These are phyloP conservation scores for Talaromyces sp. DNA, from an alignment of 2,329 filamentous ascomycete species.

Conservation along the genomic window DNA sequence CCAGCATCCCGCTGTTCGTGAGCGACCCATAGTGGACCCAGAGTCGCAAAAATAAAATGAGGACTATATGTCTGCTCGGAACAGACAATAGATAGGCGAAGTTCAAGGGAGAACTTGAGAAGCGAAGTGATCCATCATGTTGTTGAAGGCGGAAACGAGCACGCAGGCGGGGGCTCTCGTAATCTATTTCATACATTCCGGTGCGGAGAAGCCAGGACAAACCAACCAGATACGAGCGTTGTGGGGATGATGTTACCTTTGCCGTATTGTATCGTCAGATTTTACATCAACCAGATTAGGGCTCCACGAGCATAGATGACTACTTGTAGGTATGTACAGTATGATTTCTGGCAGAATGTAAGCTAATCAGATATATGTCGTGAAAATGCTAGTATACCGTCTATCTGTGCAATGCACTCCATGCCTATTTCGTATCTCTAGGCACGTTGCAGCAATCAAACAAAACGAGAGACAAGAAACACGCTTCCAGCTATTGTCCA, in stretches of 20 bases:
- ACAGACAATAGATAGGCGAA: neutral
- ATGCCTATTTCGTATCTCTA: conserved; percentile 5
- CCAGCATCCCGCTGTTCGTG: conserved; percentile 25
- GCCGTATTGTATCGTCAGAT: conserved; percentile 6
- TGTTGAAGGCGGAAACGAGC: conserved; percentile 1
- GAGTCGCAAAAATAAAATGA: conserved; percentile 7
- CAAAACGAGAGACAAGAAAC: conserved; percentile 10
- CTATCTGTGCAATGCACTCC: conserved; percentile 17
- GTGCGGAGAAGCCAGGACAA: conserved; percentile 4
- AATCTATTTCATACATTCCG: conserved; percentile 6
- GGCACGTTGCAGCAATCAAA: neutral
- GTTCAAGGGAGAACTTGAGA: neutral
- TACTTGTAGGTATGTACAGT: neutral
- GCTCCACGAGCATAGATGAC: neutral
- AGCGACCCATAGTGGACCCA: conserved; percentile 32
- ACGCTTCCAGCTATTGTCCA: conserved; percentile 11
- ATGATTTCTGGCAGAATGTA: neutral
- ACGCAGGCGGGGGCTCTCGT: conserved; percentile 8
- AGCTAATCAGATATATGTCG: conserved; percentile 8
- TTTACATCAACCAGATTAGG: neutral
- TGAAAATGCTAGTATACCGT: conserved; percentile 17
- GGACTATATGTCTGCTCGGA: neutral
- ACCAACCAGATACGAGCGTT: neutral
- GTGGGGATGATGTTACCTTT: neutral
- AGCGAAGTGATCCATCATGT: conserved; percentile 7